Evolutionary conservation across 176 grass and related monocot species (phyloP).

Genomic region (Lolium rigidum): DNA sequence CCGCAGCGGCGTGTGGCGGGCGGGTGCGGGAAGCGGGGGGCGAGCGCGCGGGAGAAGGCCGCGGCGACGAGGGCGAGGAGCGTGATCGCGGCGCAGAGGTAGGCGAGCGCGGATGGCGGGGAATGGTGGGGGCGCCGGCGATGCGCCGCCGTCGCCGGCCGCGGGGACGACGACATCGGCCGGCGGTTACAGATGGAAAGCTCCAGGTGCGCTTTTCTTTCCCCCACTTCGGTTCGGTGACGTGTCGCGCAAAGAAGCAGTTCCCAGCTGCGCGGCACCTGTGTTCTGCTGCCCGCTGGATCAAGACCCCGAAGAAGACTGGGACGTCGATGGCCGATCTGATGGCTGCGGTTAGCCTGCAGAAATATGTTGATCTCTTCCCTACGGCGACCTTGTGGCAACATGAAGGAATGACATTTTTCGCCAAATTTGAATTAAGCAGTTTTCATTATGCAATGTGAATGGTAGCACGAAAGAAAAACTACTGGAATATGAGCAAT

Average conservation of each 20-base stretch:
- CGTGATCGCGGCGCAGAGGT: conserved; percentile 44
- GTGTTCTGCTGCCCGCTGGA: no score
- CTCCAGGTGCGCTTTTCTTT: background rate
- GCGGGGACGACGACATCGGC: conserved; percentile 35
- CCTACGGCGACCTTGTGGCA: no score
- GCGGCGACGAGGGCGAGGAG: conserved; percentile 55
- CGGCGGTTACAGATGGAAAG: conserved; percentile 21
- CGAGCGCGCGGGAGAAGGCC: conserved; percentile 62
- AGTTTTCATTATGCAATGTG: no score
- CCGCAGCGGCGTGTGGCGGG: conserved; percentile 56
- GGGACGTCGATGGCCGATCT: background rate
- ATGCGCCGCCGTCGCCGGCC: conserved; percentile 30
- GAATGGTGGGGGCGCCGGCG: conserved; percentile 17
- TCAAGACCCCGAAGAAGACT: background rate
- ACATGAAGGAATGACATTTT: no score
- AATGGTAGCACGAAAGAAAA: no score
- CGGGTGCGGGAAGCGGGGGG: conserved; percentile 52
- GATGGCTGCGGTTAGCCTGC: background rate
- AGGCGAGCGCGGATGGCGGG: conserved; percentile 38
- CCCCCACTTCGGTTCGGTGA: background rate
- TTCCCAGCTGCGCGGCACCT: background rate
- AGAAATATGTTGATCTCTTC: background rate
- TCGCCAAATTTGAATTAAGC: no score
- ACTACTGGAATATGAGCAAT: no score
- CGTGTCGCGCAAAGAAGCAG: background rate